Conservation (phyloP, 257 asterid species). For the Lycium barbarum region DNA sequence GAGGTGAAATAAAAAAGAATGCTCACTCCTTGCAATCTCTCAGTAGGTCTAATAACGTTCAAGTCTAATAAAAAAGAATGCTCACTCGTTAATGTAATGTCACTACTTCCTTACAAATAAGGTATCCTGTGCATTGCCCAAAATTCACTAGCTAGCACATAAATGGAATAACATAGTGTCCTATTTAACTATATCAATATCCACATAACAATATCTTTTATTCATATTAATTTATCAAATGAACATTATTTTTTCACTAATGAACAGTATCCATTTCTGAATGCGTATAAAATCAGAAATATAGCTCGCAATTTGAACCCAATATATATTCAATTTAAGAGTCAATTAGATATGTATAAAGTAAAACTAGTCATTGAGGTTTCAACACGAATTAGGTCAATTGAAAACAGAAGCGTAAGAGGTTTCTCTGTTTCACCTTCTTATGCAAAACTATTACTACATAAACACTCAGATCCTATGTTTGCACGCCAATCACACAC, state of each 20-base stretch:
- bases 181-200: neutral
- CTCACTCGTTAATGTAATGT: neutral
- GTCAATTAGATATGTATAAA: neutral
- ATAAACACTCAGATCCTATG: neutral
- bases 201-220: neutral
- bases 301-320: neutral
- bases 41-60: neutral
- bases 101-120: conserved; percentile 1
- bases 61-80: neutral
- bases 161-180: neutral
- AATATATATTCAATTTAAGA: neutral
- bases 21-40: neutral
- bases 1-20: neutral
- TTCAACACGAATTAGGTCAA: neutral
- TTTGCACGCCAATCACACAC: neutral
- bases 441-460: neutral
- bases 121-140: neutral
- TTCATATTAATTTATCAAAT: neutral
- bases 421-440: conserved; percentile 7
- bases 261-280: neutral
- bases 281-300: neutral
- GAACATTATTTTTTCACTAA: neutral
- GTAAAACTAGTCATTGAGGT: neutral
- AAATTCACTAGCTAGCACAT: neutral
- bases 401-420: neutral